These are phyloP conservation scores for Mycena olivaceomarginata DNA, from an alignment of 768 basidiomycete genomes.

Conservation along the genomic window DNA sequence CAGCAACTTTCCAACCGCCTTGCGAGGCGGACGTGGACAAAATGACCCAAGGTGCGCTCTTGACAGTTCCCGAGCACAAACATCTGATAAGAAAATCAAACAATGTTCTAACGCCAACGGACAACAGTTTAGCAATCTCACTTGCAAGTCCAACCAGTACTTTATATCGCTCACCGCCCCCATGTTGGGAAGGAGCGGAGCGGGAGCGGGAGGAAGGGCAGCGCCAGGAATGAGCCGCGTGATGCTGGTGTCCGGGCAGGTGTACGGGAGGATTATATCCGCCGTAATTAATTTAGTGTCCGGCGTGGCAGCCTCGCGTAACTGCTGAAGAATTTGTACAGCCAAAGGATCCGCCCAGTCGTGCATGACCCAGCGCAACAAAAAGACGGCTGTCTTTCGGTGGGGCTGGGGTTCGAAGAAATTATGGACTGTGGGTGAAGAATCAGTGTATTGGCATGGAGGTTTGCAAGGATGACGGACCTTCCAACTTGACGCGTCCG, in stretches of 20 bases:
- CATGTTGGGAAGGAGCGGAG: constrained; percentile 35
- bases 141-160: constrained; percentile 37
- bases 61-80: constrained; percentile 37
- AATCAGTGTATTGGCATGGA: too few species aligned
- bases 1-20: constrained; percentile 29
- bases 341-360: constrained; percentile 69
- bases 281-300: constrained; percentile 43
- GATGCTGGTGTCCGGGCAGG: constrained; percentile 2
- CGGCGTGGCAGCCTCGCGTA: constrained; percentile 58
- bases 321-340: constrained; percentile 63
- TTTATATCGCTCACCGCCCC: constrained; percentile 31
- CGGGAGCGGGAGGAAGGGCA: constrained; percentile 10
- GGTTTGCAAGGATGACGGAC: too few species aligned
- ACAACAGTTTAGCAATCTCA: too few species aligned
- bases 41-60: too few species aligned
- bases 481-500: constrained; percentile 48
- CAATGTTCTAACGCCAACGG: neutral
- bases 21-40: constrained; percentile 8
- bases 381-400: constrained; percentile 54
- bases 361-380: constrained; percentile 67
- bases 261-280: constrained; percentile 33
- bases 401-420: constrained; percentile 54
- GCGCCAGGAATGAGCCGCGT: constrained; percentile 17
- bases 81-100: constrained; percentile 7
- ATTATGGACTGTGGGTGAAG: constrained; percentile 31